Base-by-base conservation (phyloP, 345 rosid genomes). In the Ceriops decandra region DNA sequence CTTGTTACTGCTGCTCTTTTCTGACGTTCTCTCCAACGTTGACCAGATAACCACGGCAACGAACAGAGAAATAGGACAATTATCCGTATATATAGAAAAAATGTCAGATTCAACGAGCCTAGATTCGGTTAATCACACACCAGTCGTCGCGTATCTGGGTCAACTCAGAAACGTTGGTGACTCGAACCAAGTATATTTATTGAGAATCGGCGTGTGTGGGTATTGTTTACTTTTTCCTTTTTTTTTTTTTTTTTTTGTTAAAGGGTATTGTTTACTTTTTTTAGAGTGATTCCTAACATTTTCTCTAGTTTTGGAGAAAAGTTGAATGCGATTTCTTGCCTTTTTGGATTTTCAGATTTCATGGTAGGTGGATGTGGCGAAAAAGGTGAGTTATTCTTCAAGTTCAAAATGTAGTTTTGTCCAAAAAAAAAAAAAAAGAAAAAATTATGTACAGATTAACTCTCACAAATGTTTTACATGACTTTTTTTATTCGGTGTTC, bases 91-190 rank as follows among this genome's bases (percentile, higher is more conserved):
- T 66, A 76, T 71, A 42, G 26, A 67, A 15, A 42, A n/a, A 46
- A 20, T 51, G 16, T 30, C 67, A 75, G 89, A 79, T 84, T 74
- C 77, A 76, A 58, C 79, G 81, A 81, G 69, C 69, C 68, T 76
- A 52, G 88, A 85, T 83, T 83, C 84, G 79, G 46, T 52, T 49
- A 47, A 30, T 71, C 62, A 3, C 58, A 64, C 28, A 61, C 80
- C 72, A 57, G 74, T 74, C 72, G 81, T 74, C 87, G 81, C 84
- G n/a, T 79, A 61, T 31, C 64, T 57, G 76, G 62, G 72, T 76
- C 15, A 52, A 66, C 69, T 76, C 80, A 63, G 75, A 0, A 16
- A 63, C 66, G 28, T 63, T 65, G 67, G 62, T 35, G 67, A 65
- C 72, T 59, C 58, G 64, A 13, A 17, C 17, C 31, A 32, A 28